Conservation (phyloP, 306 rosid species). For the Amphicarpaea edgeworthii region DNA sequence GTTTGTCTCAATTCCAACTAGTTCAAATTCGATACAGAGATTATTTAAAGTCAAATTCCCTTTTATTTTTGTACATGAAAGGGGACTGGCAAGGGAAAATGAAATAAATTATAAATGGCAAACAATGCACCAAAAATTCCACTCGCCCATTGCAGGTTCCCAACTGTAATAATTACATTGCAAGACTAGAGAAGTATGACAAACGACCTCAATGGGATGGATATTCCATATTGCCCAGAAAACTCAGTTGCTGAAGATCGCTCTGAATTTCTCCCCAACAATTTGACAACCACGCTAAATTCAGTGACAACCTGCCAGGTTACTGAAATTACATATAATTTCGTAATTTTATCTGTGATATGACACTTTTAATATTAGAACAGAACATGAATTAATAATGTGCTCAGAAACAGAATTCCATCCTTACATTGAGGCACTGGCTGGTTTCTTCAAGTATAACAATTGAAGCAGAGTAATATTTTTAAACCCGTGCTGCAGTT, state of each 20-base stretch:
- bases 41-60: not conserved
- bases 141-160: slow-evolving; percentile 31
- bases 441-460: slow-evolving; percentile 10
- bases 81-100: not conserved
- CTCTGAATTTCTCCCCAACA: slow-evolving; percentile 23
- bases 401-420: not conserved
- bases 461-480: slow-evolving; percentile 23
- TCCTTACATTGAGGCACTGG: slow-evolving; percentile 30
- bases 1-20: not conserved
- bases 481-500: slow-evolving; percentile 69
- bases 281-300: slow-evolving; percentile 11
- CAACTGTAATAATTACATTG: slow-evolving; percentile 31
- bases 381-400: slow-evolving; percentile 3
- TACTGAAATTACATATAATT: slow-evolving; percentile 23
- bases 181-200: slow-evolving; percentile 13
- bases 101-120: slow-evolving; percentile 29
- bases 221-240: slow-evolving; percentile 19
- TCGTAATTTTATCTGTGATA: not conserved
- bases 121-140: slow-evolving; percentile 29
- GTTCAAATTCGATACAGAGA: slow-evolving; percentile 15
- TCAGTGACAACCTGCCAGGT: slow-evolving; percentile 30
- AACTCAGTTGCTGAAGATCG: slow-evolving; percentile 35
- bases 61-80: slow-evolving; percentile 31
- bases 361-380: slow-evolving; percentile 10
- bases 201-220: slow-evolving; percentile 23